phyloP scores from a whole-genome alignment of 2,329 filamentous ascomycete species.

The Apiospora phragmitis region DNA sequence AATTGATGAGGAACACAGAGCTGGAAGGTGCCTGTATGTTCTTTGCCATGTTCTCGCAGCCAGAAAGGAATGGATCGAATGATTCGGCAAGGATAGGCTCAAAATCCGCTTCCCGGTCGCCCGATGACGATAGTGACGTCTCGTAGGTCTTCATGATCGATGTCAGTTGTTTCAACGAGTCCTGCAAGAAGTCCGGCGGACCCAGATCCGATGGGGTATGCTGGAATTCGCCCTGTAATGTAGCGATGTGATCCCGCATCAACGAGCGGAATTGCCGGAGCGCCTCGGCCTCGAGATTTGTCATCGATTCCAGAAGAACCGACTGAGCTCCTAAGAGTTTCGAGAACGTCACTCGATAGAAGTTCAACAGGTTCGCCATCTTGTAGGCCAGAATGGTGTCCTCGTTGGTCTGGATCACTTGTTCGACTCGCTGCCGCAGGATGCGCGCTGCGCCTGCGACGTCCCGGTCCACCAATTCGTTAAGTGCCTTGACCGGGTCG shows the following conservation, averaged over 20 bases:
- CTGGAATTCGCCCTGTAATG: conserved; percentile 71
- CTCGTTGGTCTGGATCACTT: conserved; percentile 90
- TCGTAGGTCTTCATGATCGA: conserved; percentile 86
- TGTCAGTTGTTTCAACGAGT: conserved; percentile 76
- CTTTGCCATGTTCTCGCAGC: conserved; percentile 69
- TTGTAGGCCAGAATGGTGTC: conserved; percentile 88
- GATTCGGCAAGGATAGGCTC: conserved; percentile 74
- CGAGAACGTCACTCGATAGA: conserved; percentile 84
- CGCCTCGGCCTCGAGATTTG: conserved; percentile 71
- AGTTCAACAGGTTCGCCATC: conserved; percentile 82
- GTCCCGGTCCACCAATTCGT: conserved; percentile 84
- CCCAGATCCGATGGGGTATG: conserved; percentile 71
- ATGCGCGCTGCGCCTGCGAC: conserved; percentile 78
- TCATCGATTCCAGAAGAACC: conserved; percentile 67
- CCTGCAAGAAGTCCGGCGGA: conserved; percentile 76
- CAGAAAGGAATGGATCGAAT: conserved; percentile 81
- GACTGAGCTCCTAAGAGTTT: conserved; percentile 74
- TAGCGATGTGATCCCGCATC: conserved; percentile 77
- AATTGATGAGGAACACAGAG: conserved; percentile 75
- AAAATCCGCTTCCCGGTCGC: conserved; percentile 68
- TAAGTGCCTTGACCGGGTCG: conserved; percentile 78
- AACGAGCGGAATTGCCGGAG: conserved; percentile 80
- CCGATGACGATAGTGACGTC: conserved; percentile 66
- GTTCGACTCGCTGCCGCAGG: conserved; percentile 86
- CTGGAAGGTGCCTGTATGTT: conserved; percentile 59